phyloP scores from a whole-genome alignment of 2,329 filamentous ascomycete species.

The Talaromyces sp. region DNA sequence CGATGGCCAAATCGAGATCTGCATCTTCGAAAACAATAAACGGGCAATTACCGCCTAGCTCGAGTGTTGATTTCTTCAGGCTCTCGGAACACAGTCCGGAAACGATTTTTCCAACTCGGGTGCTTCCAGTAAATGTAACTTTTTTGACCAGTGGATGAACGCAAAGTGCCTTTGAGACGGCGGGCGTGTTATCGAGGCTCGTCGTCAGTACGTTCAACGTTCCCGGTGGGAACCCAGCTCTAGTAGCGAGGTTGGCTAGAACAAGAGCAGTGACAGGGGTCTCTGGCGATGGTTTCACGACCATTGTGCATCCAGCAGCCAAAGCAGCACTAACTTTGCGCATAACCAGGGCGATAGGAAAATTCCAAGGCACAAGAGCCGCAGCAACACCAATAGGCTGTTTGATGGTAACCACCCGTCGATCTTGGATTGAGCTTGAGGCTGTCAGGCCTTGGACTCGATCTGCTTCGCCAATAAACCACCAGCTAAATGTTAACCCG shows the following conservation, averaged over 20 bases:
- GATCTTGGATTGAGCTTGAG: conserved; percentile 48
- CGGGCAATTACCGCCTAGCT: conserved; percentile 62
- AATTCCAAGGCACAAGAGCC: conserved; percentile 70
- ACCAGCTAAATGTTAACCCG: conserved; percentile 50
- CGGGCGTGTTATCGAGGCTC: conserved; percentile 35
- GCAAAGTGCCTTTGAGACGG: conserved; percentile 47
- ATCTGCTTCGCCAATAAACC: conserved; percentile 59
- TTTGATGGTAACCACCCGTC: conserved; percentile 68
- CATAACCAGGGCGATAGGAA: conserved; percentile 63
- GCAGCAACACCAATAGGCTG: conserved; percentile 66
- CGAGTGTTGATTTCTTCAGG: conserved; percentile 63
- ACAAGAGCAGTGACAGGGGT: conserved; percentile 56
- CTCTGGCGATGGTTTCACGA: conserved; percentile 68
- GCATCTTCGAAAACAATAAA: conserved; percentile 61
- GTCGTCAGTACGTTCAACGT: conserved; percentile 60
- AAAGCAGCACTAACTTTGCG: conserved; percentile 65
- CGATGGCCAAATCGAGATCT: conserved; percentile 50
- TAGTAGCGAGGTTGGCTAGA: conserved; percentile 49
- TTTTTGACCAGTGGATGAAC: conserved; percentile 58
- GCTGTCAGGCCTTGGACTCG: conserved; percentile 60
- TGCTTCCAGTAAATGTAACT: conserved; percentile 52
- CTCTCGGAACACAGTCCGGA: conserved; percentile 57
- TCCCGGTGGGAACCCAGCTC: conserved; percentile 56
- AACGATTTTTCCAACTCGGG: conserved; percentile 57
- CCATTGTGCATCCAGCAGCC: conserved; percentile 69